Base-by-base conservation (phyloP, 164 flowering plant species). In the Houttuynia cordata region DNA sequence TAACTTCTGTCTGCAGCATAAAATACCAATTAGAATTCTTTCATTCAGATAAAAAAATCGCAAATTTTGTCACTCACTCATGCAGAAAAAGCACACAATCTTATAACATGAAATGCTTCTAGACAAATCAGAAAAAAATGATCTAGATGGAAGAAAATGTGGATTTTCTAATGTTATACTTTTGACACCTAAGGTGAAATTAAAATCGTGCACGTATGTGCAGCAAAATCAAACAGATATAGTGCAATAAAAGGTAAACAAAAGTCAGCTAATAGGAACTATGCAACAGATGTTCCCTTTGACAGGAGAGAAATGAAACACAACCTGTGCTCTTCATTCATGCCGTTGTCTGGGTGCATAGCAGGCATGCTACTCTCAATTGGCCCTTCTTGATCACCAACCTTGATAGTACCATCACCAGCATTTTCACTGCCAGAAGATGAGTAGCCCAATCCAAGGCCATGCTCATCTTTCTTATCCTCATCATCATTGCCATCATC, bases 341-440 rank as follows among this genome's bases (percentile, higher is more conserved):
- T 72, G 70, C 77, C 81, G 74, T 68, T 76, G 30, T 87, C 96
- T 53, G 77, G 70, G 51, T 81, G 83, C 12, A 54, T 3, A 17
- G 76, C 50, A 20, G 77, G 71, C 64, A 70, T 58, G 67, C 79
- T 75, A 57, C 78, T 56, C 66, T 83, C 87, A 71, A 76, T 61
- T 47, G 73, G 68, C 69, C 73, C 56, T 62, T 81, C 93, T 24
- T 59, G 39, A 22, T 77, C 91, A 67, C 77, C 80, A 61, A 66
- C 75, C 71, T 71, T 81, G 56, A 66, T 53, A 19, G 69, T 71
- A 57, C 68, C 84, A 73, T 80, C 88, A 39, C 74, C 84, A 45
- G 75, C 83, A 79, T 81, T 83, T 61, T 94, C 99, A 76, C 96
- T 91, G 57, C 91, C 99, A 70, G 99, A 93, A 68, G 99, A 92